These are phyloP conservation scores for Styphnolobium japonicum DNA, from an alignment of 306 rosid genomes.

Conservation along the genomic window DNA sequence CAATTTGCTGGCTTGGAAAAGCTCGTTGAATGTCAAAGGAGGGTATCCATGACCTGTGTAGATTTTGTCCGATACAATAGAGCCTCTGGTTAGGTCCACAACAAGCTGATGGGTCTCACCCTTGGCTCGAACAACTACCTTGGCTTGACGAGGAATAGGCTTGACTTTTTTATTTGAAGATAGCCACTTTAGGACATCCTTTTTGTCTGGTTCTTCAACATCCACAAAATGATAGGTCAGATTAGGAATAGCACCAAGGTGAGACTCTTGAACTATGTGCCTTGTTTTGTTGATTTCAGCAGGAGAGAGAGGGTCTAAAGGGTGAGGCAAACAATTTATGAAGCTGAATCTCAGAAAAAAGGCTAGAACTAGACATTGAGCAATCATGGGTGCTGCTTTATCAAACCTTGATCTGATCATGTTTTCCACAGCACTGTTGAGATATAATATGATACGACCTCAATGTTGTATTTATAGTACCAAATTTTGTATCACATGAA, in stretches of 20 bases:
- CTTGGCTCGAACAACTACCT: constrained; percentile 61
- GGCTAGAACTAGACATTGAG: constrained; percentile 30
- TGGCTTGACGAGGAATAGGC: constrained; percentile 60
- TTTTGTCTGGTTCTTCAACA: constrained; percentile 75
- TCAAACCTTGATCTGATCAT: not conserved
- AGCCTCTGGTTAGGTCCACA: constrained; percentile 49
- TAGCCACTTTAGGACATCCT: constrained; percentile 63
- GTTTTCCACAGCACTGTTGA: constrained; percentile 7
- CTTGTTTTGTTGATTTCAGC: constrained; percentile 59
- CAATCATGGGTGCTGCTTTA: constrained; percentile 37
- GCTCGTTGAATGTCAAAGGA: constrained; percentile 67
- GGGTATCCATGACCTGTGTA: constrained; percentile 76
- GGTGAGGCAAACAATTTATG: constrained; percentile 45
- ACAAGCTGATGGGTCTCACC: constrained; percentile 64
- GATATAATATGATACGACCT: not conserved
- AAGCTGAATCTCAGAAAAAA: constrained; percentile 35
- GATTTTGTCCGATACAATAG: constrained; percentile 51
- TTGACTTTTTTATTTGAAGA: constrained; percentile 37
- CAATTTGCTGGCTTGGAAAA: constrained; percentile 62
- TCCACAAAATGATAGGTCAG: constrained; percentile 73
- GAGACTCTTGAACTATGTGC: constrained; percentile 48
- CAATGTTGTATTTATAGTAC: constrained; percentile 16
- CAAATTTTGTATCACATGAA: not conserved
- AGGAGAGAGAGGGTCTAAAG: constrained; percentile 75
- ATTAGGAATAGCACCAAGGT: constrained; percentile 64